Evolutionary conservation across 31 red algal genomes (phyloP).

Genomic region (Asparagopsis taxiformis): DNA sequence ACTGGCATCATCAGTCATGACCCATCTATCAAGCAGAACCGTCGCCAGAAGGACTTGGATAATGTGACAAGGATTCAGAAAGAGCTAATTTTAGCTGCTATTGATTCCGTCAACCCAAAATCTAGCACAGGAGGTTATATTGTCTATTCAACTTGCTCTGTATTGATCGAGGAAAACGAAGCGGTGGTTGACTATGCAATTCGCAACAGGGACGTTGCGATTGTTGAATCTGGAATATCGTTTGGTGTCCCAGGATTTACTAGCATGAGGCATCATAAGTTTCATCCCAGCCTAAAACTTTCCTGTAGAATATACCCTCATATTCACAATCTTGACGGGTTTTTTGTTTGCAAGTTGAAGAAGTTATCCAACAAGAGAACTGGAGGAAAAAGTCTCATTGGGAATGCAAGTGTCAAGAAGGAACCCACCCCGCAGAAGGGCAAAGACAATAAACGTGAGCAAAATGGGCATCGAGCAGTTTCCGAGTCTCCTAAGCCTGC

Average conservation of each 20-base stretch:
- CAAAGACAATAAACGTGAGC: no score
- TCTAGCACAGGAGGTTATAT: conserved; percentile 86
- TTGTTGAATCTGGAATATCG: conserved; percentile 82
- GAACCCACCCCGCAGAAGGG: background rate
- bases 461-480: no score
- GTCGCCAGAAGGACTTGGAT: conserved; percentile 67
- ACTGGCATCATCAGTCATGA: conserved; percentile 99
- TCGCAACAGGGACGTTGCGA: conserved; percentile 76
- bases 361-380: conserved; percentile 62
- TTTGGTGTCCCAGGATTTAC: conserved; percentile 90
- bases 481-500: no score
- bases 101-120: conserved; percentile 85
- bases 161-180: conserved; percentile 98
- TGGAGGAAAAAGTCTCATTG: background rate
- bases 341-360: conserved; percentile 95
- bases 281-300: conserved; percentile 68
- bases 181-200: conserved; percentile 88
- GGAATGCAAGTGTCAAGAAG: background rate
- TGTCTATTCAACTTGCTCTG: conserved; percentile 98
- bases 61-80: conserved; percentile 91
- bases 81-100: conserved; percentile 87
- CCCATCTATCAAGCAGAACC: conserved; percentile 75
- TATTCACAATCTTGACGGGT: conserved; percentile 97
- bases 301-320: conserved; percentile 85
- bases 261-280: conserved; percentile 70